phyloP scores from a whole-genome alignment of 495 filamentous ascomycete genomes.

The Aspergillus bertholletiae region DNA sequence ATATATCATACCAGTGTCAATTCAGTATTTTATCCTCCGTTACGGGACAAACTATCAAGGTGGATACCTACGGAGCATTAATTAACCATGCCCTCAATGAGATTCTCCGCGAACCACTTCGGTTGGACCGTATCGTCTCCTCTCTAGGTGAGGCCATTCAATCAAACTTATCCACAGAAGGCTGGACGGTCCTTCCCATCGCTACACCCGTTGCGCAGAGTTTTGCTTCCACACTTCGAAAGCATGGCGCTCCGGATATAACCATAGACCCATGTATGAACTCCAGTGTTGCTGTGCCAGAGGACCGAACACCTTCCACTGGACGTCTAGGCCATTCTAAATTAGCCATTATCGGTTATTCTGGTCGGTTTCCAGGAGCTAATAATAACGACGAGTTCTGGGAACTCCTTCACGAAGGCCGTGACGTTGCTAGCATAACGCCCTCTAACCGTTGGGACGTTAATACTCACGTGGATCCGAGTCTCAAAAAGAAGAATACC shows the following conservation, averaged over 20 bases:
- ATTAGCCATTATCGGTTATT: conserved; percentile 73
- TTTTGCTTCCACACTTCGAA: conserved; percentile 28
- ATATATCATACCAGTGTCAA: conserved; percentile 31
- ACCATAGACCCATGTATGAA: conserved; percentile 27
- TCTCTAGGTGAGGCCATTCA: conserved; percentile 3
- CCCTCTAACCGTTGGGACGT: conserved; percentile 74
- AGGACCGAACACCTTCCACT: conserved; percentile 5
- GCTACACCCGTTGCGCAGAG: conserved; percentile 29
- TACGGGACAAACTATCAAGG: conserved; percentile 43
- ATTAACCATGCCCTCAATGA: neutral
- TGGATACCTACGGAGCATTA: conserved; percentile 11
- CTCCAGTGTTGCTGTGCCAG: neutral
- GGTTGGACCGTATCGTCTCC: conserved; percentile 13
- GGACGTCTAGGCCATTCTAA: conserved; percentile 40
- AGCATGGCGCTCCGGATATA: conserved; percentile 23
- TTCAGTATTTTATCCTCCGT: conserved; percentile 57
- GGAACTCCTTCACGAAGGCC: conserved; percentile 65
- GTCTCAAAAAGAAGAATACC: conserved; percentile 76
- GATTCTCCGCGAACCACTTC: conserved; percentile 8
- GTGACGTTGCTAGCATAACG: conserved; percentile 48
- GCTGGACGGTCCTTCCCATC: conserved; percentile 6
- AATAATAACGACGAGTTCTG: conserved; percentile 63
- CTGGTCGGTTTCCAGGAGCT: conserved; percentile 69
- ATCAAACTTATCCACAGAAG: neutral
- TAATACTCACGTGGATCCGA: conserved; percentile 71